phyloP scores from a whole-genome alignment of 2,329 filamentous ascomycete species.

The Malbranchea zuffiana region DNA sequence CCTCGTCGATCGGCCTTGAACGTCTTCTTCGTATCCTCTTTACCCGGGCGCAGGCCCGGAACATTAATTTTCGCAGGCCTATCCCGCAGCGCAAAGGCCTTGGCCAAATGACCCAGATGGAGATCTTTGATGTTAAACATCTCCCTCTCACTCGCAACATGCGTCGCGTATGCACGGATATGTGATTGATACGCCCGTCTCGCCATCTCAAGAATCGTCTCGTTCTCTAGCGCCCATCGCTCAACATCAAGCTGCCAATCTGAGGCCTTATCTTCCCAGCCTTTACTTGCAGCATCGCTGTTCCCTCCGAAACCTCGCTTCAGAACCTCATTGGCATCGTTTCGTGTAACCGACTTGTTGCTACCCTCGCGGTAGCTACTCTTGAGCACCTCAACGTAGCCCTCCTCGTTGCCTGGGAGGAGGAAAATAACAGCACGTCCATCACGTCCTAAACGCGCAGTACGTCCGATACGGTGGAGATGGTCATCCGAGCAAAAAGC shows the following conservation, averaged over 20 bases:
- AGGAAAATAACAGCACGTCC: conserved; percentile 85
- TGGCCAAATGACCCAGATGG: conserved; percentile 85
- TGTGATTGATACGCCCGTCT: conserved; percentile 83
- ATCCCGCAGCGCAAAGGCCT: conserved; percentile 83
- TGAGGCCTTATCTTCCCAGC: conserved; percentile 57
- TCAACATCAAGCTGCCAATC: conserved; percentile 57
- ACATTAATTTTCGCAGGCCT: conserved; percentile 67
- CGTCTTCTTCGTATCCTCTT: conserved; percentile 37
- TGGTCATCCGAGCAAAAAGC: conserved; percentile 90
- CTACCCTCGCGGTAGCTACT: conserved; percentile 53
- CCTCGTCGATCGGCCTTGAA: conserved; percentile 36
- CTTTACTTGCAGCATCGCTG: conserved; percentile 32
- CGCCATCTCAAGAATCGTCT: conserved; percentile 65
- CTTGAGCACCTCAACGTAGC: conserved; percentile 70
- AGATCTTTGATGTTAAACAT: conserved; percentile 88
- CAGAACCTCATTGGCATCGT: conserved; percentile 55
- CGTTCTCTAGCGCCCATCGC: conserved; percentile 53
- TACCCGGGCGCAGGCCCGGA: conserved; percentile 39
- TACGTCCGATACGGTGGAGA: conserved; percentile 86
- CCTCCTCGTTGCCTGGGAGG: conserved; percentile 81
- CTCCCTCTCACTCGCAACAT: conserved; percentile 69
- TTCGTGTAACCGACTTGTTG: conserved; percentile 52
- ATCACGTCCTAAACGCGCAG: conserved; percentile 79
- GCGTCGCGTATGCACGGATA: conserved; percentile 87
- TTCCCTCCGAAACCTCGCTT: conserved; percentile 51